phyloP scores from a whole-genome alignment of 495 filamentous ascomycete genomes.

The Trichoderma orchidacearum region DNA sequence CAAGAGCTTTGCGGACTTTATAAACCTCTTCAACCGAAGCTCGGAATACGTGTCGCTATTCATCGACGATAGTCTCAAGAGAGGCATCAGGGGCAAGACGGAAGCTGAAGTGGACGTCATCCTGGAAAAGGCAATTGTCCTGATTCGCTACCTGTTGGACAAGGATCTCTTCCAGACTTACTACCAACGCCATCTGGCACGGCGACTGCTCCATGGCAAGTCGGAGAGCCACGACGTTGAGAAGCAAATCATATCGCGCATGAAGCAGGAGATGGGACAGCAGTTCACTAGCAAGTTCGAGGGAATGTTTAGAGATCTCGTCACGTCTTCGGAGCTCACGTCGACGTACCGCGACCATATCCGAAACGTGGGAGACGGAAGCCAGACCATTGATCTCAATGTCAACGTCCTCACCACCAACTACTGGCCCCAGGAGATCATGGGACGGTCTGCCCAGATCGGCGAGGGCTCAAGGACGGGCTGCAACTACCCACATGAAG shows the following conservation, averaged over 20 bases:
- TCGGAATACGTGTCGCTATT: conserved; percentile 93
- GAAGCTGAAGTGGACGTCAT: conserved; percentile 78
- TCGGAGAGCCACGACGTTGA: conserved; percentile 82
- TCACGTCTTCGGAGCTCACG: conserved; percentile 74
- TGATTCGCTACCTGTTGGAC: conserved; percentile 76
- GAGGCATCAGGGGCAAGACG: conserved; percentile 84
- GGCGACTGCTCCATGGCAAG: conserved; percentile 71
- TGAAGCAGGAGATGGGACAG: conserved; percentile 92
- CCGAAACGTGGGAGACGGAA: conserved; percentile 47
- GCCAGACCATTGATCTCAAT: conserved; percentile 58
- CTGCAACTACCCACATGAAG: conserved; percentile 59
- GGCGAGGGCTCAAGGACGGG: conserved; percentile 37
- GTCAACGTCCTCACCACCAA: conserved; percentile 84
- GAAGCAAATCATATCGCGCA: conserved; percentile 87
- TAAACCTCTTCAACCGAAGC: conserved; percentile 69
- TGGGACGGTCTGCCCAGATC: conserved; percentile 34
- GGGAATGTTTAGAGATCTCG: conserved; percentile 98
- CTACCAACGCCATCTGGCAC: conserved; percentile 93
- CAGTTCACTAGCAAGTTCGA: conserved; percentile 87
- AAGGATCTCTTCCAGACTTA: conserved; percentile 96
- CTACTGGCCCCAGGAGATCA: conserved; percentile 83
- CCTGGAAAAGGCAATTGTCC: conserved; percentile 77
- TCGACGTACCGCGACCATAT: conserved; percentile 60
- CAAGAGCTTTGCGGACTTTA: conserved; percentile 76
- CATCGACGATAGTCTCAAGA: conserved; percentile 93